phyloP scores from a whole-genome alignment of 2,329 filamentous ascomycete species.

The Daldinia sp. region DNA sequence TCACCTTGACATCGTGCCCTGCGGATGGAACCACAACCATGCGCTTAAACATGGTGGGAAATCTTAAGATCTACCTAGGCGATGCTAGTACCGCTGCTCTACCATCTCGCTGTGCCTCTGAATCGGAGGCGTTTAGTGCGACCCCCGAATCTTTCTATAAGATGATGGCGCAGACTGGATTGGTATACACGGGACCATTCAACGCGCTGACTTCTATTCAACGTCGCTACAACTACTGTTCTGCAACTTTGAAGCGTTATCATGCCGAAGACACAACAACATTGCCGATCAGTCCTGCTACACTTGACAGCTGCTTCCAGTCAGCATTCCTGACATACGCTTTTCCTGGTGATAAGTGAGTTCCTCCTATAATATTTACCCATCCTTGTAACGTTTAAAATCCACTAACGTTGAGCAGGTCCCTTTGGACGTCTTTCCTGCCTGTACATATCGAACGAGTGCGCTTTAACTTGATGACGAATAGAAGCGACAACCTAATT shows the following conservation, averaged over 20 bases:
- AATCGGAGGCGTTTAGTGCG: conserved; percentile 53
- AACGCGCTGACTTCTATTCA: conserved; percentile 51
- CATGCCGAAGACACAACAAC: conserved; percentile 55
- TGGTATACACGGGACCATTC: conserved; percentile 58
- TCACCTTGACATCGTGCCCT: conserved; percentile 53
- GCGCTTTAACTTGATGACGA: conserved; percentile 54
- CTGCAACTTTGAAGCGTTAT: conserved; percentile 48
- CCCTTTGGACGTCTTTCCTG: conserved; percentile 59
- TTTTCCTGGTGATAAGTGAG: conserved; percentile 56
- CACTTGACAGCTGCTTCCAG: conserved; percentile 58
- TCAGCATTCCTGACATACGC: conserved; percentile 57
- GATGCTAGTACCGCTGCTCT: conserved; percentile 46
- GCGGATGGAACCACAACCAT: conserved; percentile 52
- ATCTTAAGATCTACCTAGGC: conserved; percentile 52
- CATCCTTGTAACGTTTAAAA: not conserved
- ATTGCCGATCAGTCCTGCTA: conserved; percentile 56
- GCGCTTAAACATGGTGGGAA: conserved; percentile 54
- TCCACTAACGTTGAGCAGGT: conserved; percentile 41
- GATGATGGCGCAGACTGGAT: conserved; percentile 56
- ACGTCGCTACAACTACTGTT: conserved; percentile 54
- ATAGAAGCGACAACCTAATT: conserved; percentile 47
- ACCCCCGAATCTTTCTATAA: conserved; percentile 54
- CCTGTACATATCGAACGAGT: conserved; percentile 53
- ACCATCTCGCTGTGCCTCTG: conserved; percentile 40
- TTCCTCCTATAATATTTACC: not conserved